Evolutionary conservation across 441 rosid genomes (phyloP), one percentile per base, ranked within the genome.

Genomic region (Populus tomentosa): DNA sequence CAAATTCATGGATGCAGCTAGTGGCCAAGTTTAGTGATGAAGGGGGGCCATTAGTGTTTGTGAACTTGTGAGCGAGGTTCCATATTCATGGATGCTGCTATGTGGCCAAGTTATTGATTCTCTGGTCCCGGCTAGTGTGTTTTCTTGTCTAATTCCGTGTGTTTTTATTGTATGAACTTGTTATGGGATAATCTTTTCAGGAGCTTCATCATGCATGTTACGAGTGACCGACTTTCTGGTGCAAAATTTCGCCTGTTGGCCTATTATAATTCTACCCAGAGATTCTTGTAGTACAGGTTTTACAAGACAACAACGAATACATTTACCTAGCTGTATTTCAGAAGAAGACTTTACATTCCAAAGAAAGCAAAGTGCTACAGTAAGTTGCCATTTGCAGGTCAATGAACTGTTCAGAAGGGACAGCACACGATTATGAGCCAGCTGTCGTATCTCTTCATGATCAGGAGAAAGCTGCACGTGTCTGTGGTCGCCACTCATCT

Each of bases 401-500:
- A 16, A 33, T 26, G 69, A 40, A 11, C 70, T 73, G 26, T 35
- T 10, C 26, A 76, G 46, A 68, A 71, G n/a, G n/a, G n/a, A n/a
- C n/a, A n/a, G n/a, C n/a, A n/a, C n/a, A n/a, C n/a, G n/a, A n/a
- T n/a, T n/a, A n/a, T n/a, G n/a, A n/a, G n/a, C n/a, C n/a, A n/a
- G n/a, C n/a, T n/a, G 67, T 71, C 65, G 16, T 59, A n/a, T 38
- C 32, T 74, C 62, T 72, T 33, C 14, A 10, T 23, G n/a, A 69
- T 87, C 82, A 88, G 53, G 85, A 64, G 40, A 85, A 73, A 75
- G 85, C 77, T 76, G 85, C 86, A 46, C 70, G 75, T 53, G 83
- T 82, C 21, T 86, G 74, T 30, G 98, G 98, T 79, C 97, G 88
- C 99, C 98, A 94, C 9, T 85, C 74, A 40, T 94, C 92, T 87